Percentiles rank a stretch among this genome's conserved stretches.
These are phyloP conservation scores for Aspergillus cavernicola DNA, from an alignment of 495 filamentous ascomycete species.

Conservation along the genomic window DNA sequence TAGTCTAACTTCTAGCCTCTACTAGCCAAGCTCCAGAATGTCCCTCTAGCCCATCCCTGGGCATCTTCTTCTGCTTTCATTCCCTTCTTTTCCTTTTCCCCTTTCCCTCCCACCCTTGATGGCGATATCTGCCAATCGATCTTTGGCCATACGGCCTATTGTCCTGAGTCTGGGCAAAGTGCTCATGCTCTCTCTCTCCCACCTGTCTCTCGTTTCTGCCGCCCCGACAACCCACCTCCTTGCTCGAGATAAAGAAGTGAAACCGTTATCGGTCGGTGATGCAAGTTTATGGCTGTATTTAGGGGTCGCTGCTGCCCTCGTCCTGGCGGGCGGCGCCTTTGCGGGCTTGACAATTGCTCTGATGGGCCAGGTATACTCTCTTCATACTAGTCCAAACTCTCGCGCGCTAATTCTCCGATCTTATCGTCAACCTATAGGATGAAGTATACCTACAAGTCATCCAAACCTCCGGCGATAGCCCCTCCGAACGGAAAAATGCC, in stretches of 20 bases:
- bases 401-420: not conserved
- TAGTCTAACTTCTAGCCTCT: slow-evolving; percentile 4
- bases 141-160: slow-evolving; percentile 40
- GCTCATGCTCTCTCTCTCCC: slow-evolving; percentile 40
- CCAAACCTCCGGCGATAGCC: slow-evolving; percentile 72
- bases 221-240: slow-evolving; percentile 31
- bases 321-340: slow-evolving; percentile 88
- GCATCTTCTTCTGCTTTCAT: not conserved
- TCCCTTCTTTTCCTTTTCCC: slow-evolving; percentile 12
- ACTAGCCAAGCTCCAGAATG: slow-evolving; percentile 5
- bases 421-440: slow-evolving; percentile 53
- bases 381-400: not conserved
- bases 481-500: slow-evolving; percentile 72
- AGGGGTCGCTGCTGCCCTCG: slow-evolving; percentile 64
- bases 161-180: slow-evolving; percentile 48
- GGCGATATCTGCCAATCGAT: slow-evolving; percentile 30
- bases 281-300: slow-evolving; percentile 69
- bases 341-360: slow-evolving; percentile 92
- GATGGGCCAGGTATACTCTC: slow-evolving; percentile 45
- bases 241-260: slow-evolving; percentile 17
- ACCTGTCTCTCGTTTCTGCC: slow-evolving; percentile 43
- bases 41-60: slow-evolving; percentile 1
- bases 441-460: slow-evolving; percentile 97
- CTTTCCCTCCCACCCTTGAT: slow-evolving; percentile 21
- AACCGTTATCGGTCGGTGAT: slow-evolving; percentile 44